These are phyloP conservation scores for Auriscalpium microsporum DNA, from an alignment of 768 basidiomycete species.

Conservation along the genomic window DNA sequence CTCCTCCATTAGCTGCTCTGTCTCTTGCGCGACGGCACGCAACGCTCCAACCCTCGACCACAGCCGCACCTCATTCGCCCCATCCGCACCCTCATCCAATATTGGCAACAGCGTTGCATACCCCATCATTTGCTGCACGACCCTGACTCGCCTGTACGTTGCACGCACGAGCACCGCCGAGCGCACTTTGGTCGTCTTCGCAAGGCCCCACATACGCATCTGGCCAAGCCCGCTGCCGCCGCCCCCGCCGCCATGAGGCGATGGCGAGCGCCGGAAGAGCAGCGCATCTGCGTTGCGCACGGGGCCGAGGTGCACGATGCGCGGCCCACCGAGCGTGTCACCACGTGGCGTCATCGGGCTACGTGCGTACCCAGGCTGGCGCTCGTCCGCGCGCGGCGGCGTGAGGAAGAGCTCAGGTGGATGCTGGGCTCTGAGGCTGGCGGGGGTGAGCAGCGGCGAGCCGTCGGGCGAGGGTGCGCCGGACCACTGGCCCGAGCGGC, in stretches of 20 bases:
- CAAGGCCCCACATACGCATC: conserved; percentile 3
- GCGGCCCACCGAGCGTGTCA: conserved; percentile 30
- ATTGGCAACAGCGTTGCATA: conserved; percentile 50
- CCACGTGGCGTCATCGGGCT: conserved; percentile 26
- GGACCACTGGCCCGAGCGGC: conserved; percentile 30
- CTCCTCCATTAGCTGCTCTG: conserved; percentile 13
- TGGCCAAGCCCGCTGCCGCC: neutral
- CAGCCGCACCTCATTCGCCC: conserved; percentile 20
- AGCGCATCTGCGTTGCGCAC: conserved; percentile 25
- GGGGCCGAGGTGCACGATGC: conserved; percentile 57
- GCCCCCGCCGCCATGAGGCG: conserved; percentile 3
- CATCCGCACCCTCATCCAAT: conserved; percentile 25
- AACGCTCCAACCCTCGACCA: conserved; percentile 20
- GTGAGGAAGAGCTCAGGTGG: conserved; percentile 3
- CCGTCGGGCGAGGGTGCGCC: conserved; percentile 35
- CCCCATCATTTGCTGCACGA: conserved; percentile 56
- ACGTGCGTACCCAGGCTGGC: conserved; percentile 36
- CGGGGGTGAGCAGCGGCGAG: conserved; percentile 30
- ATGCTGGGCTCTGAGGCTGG: conserved; percentile 9
- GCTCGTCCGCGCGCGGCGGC: conserved; percentile 14
- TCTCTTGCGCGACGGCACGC: conserved; percentile 15
- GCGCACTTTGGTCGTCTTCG: conserved; percentile 26
- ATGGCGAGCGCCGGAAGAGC: conserved; percentile 5
- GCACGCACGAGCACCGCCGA: conserved; percentile 43
- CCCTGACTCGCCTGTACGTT: conserved; percentile 54